phyloP scores from a whole-genome alignment of 495 filamentous ascomycete species.

The Xylaria nigripes region DNA sequence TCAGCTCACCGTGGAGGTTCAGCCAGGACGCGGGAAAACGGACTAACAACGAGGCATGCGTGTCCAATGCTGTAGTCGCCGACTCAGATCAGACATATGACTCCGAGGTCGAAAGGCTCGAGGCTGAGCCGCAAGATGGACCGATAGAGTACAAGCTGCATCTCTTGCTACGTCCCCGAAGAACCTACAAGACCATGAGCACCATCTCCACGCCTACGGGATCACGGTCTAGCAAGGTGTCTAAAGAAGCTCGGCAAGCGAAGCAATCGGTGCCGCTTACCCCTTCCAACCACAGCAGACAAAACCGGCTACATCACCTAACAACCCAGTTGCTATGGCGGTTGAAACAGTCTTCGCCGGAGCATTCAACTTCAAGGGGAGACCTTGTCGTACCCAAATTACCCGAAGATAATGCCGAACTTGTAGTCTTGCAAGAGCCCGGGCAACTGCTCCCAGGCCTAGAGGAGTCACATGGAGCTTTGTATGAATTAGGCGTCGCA shows the following conservation, averaged over 20 bases:
- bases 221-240: constrained; percentile 52
- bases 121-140: constrained; percentile 87
- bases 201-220: constrained; percentile 31
- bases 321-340: constrained; percentile 95
- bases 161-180: constrained; percentile 71
- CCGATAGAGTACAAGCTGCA: constrained; percentile 96
- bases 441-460: constrained; percentile 67
- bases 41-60: constrained; percentile 22
- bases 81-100: constrained; percentile 53
- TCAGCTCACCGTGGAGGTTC: constrained; percentile 81
- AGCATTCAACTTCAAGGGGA: constrained; percentile 63
- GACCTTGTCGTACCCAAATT: constrained; percentile 65
- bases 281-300: constrained; percentile 53
- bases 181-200: constrained; percentile 58
- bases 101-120: constrained; percentile 65
- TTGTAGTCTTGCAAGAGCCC: constrained; percentile 49
- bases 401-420: constrained; percentile 49
- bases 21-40: constrained; percentile 32
- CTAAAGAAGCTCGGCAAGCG: constrained; percentile 51
- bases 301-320: constrained; percentile 78
- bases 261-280: constrained; percentile 28
- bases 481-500: constrained; percentile 94
- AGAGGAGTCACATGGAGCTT: constrained; percentile 83
- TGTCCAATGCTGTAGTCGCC: constrained; percentile 22
- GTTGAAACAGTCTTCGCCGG: constrained; percentile 86